A percentile compares a stretch with the other conserved stretches of the same genome.
Conservation (phyloP, 1,284 basidiomycete species). For the Fistulinella cinereoalba region DNA sequence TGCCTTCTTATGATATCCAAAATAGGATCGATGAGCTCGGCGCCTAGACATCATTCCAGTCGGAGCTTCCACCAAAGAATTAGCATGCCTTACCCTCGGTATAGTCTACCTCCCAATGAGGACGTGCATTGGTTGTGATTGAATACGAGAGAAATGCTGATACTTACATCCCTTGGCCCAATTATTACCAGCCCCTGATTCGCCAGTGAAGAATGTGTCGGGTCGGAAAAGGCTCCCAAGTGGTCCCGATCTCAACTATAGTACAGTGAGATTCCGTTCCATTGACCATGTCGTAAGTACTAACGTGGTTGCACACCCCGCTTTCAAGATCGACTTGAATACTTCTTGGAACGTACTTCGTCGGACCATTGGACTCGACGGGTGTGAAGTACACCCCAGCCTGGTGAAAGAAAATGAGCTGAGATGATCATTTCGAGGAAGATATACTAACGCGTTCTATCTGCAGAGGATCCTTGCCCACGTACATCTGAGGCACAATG, state of each 20-base stretch:
- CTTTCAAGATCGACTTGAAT: conserved; percentile 95
- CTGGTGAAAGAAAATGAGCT: conserved; percentile 36
- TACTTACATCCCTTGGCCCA: conserved; percentile 93
- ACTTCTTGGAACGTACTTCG: conserved; percentile 96
- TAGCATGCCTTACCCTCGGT: too few relatives aligned
- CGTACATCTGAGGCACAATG: conserved; percentile 39
- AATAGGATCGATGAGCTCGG: conserved; percentile 93
- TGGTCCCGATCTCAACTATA: too few relatives aligned
- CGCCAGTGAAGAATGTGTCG: conserved; percentile 92
- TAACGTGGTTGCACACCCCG: conserved; percentile 95
- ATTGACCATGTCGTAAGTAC: too few relatives aligned
- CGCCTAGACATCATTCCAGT: too few relatives aligned
- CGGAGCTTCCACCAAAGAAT: too few relatives aligned
- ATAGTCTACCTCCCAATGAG: conserved; percentile 55
- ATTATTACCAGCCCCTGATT: conserved; percentile 93
- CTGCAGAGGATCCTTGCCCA: conserved; percentile 48
- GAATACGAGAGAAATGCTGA: too few relatives aligned
- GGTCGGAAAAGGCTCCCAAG: conserved; percentile 89
- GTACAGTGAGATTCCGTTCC: too few relatives aligned
- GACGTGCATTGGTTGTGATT: too few relatives aligned
- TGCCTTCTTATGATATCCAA: conserved; percentile 88
- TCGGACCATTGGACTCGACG: conserved; percentile 86
- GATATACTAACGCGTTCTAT: conserved; percentile 40
- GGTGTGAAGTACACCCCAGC: conserved; percentile 74
- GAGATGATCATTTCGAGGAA: background rate